phyloP scores from a whole-genome alignment of 768 basidiomycete genomes.

The Rubroboletus satanas region DNA sequence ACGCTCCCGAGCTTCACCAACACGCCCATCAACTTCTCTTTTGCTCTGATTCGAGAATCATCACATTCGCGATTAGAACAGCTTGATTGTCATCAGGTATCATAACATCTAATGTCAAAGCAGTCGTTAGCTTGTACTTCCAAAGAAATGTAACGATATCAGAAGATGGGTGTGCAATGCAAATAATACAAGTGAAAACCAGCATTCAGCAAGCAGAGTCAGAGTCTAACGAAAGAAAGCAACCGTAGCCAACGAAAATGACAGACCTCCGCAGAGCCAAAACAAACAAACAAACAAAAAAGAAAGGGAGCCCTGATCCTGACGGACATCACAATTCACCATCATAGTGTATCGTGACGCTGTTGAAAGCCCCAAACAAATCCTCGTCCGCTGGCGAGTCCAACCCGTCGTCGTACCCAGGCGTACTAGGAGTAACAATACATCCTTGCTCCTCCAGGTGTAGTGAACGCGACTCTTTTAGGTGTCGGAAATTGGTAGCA shows the following conservation, averaged over 20 bases:
- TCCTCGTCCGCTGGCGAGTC: conserved; percentile 50
- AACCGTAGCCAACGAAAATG: conserved; percentile 10
- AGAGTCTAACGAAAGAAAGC: conserved; percentile 19
- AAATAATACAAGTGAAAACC: conserved; percentile 34
- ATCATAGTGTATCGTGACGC: conserved; percentile 85
- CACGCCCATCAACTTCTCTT: conserved; percentile 20
- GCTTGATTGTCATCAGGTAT: conserved; percentile 29
- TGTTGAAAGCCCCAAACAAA: conserved; percentile 84
- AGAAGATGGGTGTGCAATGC: conserved; percentile 27
- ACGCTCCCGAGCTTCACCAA: conserved; percentile 13
- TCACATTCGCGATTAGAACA: conserved; percentile 29
- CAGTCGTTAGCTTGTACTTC: conserved; percentile 20
- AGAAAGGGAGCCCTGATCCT: too few species aligned
- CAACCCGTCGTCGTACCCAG: conserved; percentile 42
- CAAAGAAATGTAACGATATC: conserved; percentile 18
- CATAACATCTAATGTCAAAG: conserved; percentile 25
- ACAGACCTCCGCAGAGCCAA: conserved; percentile 13
- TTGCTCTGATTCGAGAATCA: conserved; percentile 14
- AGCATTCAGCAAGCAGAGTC: conserved; percentile 15
- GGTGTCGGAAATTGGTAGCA: conserved; percentile 83
- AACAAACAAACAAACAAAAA: too few species aligned
- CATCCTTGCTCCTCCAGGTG: conserved; percentile 73
- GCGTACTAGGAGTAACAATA: conserved; percentile 35
- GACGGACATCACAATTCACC: conserved; percentile 43
- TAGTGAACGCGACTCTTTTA: conserved; percentile 88